Percentiles rank a stretch among this genome's conserved stretches.
Evolutionary conservation across 1,284 basidiomycete genomes (phyloP).

Genomic region (Earliella scabrosa): DNA sequence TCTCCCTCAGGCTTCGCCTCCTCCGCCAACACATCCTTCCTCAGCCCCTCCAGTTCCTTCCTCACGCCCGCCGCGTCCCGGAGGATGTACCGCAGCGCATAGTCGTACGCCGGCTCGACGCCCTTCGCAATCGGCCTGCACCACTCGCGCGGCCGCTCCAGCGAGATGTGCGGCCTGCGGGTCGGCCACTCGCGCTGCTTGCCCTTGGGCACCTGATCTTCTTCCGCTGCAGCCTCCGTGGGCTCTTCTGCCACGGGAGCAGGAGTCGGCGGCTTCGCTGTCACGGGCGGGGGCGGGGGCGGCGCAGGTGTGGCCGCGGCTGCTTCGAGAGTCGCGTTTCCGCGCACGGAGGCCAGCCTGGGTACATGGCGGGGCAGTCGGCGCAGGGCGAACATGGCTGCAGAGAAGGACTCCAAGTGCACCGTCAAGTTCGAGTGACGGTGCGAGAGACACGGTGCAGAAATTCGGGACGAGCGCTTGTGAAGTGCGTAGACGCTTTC

Average conservation of each 20-base stretch:
- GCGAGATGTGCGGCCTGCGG: slow-evolving; percentile 51
- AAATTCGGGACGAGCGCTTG: slow-evolving; percentile 22
- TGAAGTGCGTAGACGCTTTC: neutral
- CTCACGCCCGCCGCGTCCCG: slow-evolving; percentile 49
- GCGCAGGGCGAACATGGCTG: slow-evolving; percentile 33
- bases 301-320: slow-evolving; percentile 17
- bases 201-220: slow-evolving; percentile 9
- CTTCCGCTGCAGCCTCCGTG: neutral
- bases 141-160: slow-evolving; percentile 61
- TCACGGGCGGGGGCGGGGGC: slow-evolving; percentile 22
- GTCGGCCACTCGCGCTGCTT: slow-evolving; percentile 28
- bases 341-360: slow-evolving; percentile 28
- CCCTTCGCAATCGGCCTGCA: slow-evolving; percentile 70
- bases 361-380: slow-evolving; percentile 29
- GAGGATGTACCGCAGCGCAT: slow-evolving; percentile 72
- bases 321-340: slow-evolving; percentile 34
- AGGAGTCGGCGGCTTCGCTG: slow-evolving; percentile 11
- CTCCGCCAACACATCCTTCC: slow-evolving; percentile 34
- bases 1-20: slow-evolving; percentile 26
- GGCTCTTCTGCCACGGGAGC: slow-evolving; percentile 7
- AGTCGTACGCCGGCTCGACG: slow-evolving; percentile 81
- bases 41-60: slow-evolving; percentile 49
- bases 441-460: slow-evolving; percentile 7
- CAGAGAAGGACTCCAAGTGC: no score
- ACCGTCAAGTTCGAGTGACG: slow-evolving; percentile 3